These are phyloP conservation scores for Dryas integrifolia DNA, from an alignment of 331 rosid species.

Conservation along the genomic window DNA sequence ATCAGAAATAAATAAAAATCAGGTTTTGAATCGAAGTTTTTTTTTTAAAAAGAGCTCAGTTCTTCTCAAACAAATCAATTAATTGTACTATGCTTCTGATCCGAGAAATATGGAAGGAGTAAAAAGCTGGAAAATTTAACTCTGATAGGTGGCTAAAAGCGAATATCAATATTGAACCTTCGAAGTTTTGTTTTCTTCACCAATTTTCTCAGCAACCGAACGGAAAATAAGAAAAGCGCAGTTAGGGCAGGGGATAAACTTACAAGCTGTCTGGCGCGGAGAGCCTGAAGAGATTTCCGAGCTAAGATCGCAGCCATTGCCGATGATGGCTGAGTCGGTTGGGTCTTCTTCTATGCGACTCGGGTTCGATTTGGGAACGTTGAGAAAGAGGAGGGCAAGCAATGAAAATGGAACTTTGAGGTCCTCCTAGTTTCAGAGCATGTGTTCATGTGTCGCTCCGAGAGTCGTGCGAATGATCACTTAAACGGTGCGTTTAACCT, in stretches of 20 bases:
- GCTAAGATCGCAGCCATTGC: conserved; percentile 85
- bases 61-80: neutral
- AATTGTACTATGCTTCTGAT: neutral
- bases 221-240: neutral
- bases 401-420: neutral
- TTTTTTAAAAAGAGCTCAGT: neutral
- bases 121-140: neutral
- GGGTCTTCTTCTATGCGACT: neutral
- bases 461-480: neutral
- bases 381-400: neutral
- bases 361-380: conserved; percentile 12
- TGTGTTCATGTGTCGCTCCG: too few species aligned
- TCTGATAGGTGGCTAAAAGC: neutral
- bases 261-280: conserved; percentile 77
- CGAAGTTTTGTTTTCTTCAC: neutral
- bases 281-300: conserved; percentile 83
- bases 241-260: conserved; percentile 31
- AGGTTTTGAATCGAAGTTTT: neutral
- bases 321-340: conserved; percentile 20
- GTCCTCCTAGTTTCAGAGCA: neutral
- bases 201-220: conserved; percentile 14
- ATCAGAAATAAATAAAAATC: neutral
- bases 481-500: conserved; percentile 12
- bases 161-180: neutral
- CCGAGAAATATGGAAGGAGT: neutral